Conservation (phyloP, 768 basidiomycete genomes). For the Agrocybe praecox region DNA sequence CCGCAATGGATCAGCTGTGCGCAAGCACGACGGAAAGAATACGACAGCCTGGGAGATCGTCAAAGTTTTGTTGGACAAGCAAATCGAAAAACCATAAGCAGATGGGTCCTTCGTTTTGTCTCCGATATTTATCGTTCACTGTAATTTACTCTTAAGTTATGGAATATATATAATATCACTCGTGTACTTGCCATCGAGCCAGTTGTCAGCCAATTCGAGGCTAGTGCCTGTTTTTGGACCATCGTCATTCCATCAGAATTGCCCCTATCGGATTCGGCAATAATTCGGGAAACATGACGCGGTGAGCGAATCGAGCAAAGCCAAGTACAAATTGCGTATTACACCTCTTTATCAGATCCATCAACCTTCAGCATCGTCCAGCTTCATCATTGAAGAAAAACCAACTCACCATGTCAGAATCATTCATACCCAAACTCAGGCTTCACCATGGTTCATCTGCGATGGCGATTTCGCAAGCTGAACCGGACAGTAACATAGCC, state of each 20-base stretch:
- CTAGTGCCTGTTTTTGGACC: background rate
- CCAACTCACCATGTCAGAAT: slow-evolving; percentile 3
- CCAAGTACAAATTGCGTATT: background rate
- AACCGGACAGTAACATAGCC: slow-evolving; percentile 13
- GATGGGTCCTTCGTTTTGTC: too few species aligned
- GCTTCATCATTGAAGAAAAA: background rate
- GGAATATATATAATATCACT: too few species aligned
- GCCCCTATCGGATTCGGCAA: background rate
- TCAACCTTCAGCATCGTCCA: background rate
- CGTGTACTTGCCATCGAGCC: too few species aligned
- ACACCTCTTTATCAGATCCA: slow-evolving; percentile 10
- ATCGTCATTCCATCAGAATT: background rate
- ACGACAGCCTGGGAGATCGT: slow-evolving; percentile 1
- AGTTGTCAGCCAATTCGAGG: too few species aligned
- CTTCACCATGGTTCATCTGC: slow-evolving; percentile 35
- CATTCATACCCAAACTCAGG: slow-evolving; percentile 22
- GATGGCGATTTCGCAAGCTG: slow-evolving; percentile 28
- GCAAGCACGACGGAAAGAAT: slow-evolving; percentile 1
- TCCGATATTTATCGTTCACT: too few species aligned
- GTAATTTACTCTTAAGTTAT: too few species aligned
- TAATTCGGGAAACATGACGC: slow-evolving; percentile 5
- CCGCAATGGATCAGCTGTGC: background rate
- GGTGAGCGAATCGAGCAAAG: slow-evolving; percentile 6
- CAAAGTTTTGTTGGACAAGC: background rate
- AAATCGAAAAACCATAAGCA: background rate